Conservation (phyloP, 306 rosid species). For the Senna siamea region DNA sequence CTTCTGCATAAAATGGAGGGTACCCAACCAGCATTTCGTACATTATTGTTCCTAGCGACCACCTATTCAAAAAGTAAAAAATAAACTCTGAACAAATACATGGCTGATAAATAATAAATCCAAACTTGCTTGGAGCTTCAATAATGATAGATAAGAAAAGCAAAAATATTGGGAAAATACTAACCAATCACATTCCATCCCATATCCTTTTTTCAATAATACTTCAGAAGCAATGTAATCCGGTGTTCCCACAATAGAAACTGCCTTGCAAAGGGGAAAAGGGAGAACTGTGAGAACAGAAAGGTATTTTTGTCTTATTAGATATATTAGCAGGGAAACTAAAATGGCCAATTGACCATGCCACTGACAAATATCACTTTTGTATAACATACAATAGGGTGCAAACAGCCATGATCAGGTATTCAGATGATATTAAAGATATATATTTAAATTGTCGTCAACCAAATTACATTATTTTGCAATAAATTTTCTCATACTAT, state of each 20-base stretch:
- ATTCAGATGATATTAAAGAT: background rate
- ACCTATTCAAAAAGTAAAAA: constrained; percentile 59
- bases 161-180: constrained; percentile 46
- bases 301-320: constrained; percentile 15
- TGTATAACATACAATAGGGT: background rate
- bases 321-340: constrained; percentile 25
- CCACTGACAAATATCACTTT: constrained; percentile 16
- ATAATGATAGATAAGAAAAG: constrained; percentile 26
- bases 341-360: constrained; percentile 24
- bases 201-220: constrained; percentile 92
- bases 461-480: constrained; percentile 32
- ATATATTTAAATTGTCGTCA: background rate
- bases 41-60: constrained; percentile 98
- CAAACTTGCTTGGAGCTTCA: constrained; percentile 9
- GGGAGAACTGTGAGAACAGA: constrained; percentile 29
- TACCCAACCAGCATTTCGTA: constrained; percentile 98
- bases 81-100: background rate
- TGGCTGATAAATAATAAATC: constrained; percentile 1
- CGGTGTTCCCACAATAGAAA: constrained; percentile 98
- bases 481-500: no score
- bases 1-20: constrained; percentile 97
- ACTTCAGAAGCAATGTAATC: constrained; percentile 99
- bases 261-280: constrained; percentile 63
- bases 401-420: constrained; percentile 21
- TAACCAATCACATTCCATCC: constrained; percentile 99